Percentiles rank a stretch among this genome's conserved stretches.
Evolutionary conservation across 768 basidiomycete species (phyloP).

Genomic region (Boletellus emodensis): DNA sequence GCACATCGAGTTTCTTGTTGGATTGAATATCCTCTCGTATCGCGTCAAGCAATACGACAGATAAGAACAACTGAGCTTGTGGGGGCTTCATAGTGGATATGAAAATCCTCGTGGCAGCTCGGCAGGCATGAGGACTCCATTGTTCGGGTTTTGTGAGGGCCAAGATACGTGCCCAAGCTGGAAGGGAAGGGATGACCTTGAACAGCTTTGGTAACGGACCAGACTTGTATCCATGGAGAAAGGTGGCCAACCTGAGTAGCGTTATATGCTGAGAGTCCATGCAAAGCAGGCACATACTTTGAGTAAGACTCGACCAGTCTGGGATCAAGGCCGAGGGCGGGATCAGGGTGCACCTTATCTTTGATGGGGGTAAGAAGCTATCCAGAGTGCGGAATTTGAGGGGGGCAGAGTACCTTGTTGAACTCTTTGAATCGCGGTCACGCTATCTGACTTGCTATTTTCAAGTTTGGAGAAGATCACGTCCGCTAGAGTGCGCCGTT

Average conservation of each 20-base stretch:
- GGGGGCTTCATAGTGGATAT: conserved; percentile 95
- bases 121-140: conserved; percentile 95
- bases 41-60: conserved; percentile 87
- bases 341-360: conserved; percentile 64
- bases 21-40: conserved; percentile 84
- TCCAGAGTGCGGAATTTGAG: background rate
- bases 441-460: conserved; percentile 49
- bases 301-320: conserved; percentile 90
- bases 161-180: conserved; percentile 93
- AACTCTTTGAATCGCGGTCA: conserved; percentile 56
- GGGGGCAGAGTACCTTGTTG: conserved; percentile 44
- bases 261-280: conserved; percentile 4
- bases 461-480: conserved; percentile 95
- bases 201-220: conserved; percentile 95
- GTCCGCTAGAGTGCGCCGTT: conserved; percentile 88
- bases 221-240: conserved; percentile 86
- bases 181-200: conserved; percentile 95
- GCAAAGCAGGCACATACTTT: conserved; percentile 59
- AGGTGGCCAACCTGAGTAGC: conserved; percentile 66
- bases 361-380: conserved; percentile 5
- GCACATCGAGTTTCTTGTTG: conserved; percentile 86
- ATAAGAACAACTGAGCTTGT: conserved; percentile 88
- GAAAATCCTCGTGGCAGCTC: conserved; percentile 91
- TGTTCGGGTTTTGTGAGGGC: conserved; percentile 88
- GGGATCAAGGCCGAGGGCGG: conserved; percentile 84